Conservation (phyloP, 106 monocot species). For the Ottelia alismoides region DNA sequence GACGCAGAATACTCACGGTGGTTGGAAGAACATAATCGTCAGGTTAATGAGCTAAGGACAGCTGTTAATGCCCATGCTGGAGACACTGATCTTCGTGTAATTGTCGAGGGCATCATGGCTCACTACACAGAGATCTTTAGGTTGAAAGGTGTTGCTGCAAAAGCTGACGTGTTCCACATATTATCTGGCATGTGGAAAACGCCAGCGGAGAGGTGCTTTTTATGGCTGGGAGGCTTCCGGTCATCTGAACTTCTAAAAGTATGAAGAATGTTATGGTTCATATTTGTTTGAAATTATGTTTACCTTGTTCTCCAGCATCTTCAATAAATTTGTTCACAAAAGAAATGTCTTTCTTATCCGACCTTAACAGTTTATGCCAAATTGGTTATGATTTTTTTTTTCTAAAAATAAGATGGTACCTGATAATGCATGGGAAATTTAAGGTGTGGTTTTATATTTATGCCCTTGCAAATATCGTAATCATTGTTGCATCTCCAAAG, state of each 20-base stretch:
- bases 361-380: no score
- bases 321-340: no score
- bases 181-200: constrained; percentile 99
- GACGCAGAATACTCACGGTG: constrained; percentile 85
- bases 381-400: no score
- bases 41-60: constrained; percentile 71
- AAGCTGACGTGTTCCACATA: constrained; percentile 89
- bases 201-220: constrained; percentile 86
- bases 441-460: no score
- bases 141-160: constrained; percentile 69
- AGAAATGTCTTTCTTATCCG: no score
- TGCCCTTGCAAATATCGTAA: no score
- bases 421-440: no score
- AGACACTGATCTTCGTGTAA: constrained; percentile 65
- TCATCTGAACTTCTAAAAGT: constrained; percentile 95
- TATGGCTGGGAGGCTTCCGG: constrained; percentile 93
- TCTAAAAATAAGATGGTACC: no score
- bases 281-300: no score
- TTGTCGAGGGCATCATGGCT: constrained; percentile 63
- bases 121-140: constrained; percentile 84
- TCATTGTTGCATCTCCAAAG: no score
- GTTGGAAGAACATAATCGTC: constrained; percentile 76
- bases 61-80: constrained; percentile 87
- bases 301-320: no score
- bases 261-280: no score